A percentile compares a stretch with the other conserved stretches of the same genome.
phyloP scores from a whole-genome alignment of 176 grass and related monocot species.

The Zizania latifolia region DNA sequence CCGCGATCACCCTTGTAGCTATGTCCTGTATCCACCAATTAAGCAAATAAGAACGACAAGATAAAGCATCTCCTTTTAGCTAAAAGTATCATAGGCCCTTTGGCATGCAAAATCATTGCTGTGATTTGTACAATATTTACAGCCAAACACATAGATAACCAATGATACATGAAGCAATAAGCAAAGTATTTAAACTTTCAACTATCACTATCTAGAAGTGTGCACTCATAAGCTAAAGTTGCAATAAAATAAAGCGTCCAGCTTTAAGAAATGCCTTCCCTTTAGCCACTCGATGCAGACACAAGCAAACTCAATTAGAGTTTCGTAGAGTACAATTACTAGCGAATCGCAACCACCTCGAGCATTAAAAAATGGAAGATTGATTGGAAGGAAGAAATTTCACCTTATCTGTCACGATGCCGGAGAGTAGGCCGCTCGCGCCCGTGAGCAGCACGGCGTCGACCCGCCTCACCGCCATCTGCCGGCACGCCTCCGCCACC shows the following conservation, averaged over 20 bases:
- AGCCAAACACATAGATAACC: background rate
- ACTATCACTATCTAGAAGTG: background rate
- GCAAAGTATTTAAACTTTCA: background rate
- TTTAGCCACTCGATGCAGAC: slow-evolving; percentile 27
- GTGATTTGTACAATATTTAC: background rate
- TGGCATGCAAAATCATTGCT: background rate
- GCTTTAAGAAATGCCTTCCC: background rate
- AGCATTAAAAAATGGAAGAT: background rate
- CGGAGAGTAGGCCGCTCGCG: slow-evolving; percentile 74
- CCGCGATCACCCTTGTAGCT: slow-evolving; percentile 71
- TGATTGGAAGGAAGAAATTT: background rate
- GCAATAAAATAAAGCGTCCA: background rate
- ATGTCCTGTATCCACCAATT: slow-evolving; percentile 60
- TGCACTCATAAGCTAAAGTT: background rate
- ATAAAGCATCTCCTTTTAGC: background rate
- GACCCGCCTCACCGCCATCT: slow-evolving; percentile 60
- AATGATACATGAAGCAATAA: background rate
- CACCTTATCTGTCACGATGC: slow-evolving; percentile 93
- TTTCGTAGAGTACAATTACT: background rate
- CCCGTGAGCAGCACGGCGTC: slow-evolving; percentile 85
- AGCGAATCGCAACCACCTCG: background rate
- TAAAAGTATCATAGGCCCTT: background rate
- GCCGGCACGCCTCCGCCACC: slow-evolving; percentile 74
- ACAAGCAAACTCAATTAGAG: slow-evolving; percentile 20
- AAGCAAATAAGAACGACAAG: background rate